Evolutionary conservation across 1,284 basidiomycete species (phyloP), one percentile per base, ranked within the genome.

Genomic region (Cryptococcus sp.): DNA sequence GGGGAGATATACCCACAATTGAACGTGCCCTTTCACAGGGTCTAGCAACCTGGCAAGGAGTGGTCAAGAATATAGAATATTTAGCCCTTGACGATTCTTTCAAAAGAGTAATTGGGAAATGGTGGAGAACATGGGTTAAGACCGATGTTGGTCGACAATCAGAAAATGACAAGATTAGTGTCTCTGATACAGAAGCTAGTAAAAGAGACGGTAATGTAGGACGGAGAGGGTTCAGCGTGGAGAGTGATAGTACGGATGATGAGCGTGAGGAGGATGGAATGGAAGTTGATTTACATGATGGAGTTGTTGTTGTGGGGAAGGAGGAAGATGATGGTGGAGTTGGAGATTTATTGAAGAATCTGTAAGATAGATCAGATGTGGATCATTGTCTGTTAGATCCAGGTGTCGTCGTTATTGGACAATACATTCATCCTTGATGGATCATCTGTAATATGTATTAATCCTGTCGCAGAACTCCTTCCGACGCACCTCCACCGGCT

Each of bases 71-170:
- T 51, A 70, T 75, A 44, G 68, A 76, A 46, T 75, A 69, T 52
- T 66, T 76, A 11, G 68, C 61, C 3, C 53, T 74, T 14, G 70
- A 74, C 60, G 62, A 67, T 41, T 49, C 60, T 22, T 66, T 74
- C 51, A 74, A 74, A 59, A 41, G 57, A 1, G 59, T 69, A n/a
- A 61, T 73, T 1, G 69, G 66, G 4, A 64, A 60, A 21, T 77
- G 70, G 72, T 77, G 73, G 73, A 61, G 70, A 19, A 59, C 59
- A 19, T 77, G 73, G 73, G 62, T 70, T 45, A 69, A 70, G 56
- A 41, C 39, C 11, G 39, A 41, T 19, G 19, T 41, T 19, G 39
- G 39, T 9, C 9, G 39, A 36, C 34, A n/a, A 10, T 10, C 11
- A 36, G n/a, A 36, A 36, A n/a, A n/a, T n/a, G n/a, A n/a, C n/a